These are phyloP conservation scores for Aphanoascus verrucosus DNA, from an alignment of 2,329 filamentous ascomycete genomes.

Conservation along the genomic window DNA sequence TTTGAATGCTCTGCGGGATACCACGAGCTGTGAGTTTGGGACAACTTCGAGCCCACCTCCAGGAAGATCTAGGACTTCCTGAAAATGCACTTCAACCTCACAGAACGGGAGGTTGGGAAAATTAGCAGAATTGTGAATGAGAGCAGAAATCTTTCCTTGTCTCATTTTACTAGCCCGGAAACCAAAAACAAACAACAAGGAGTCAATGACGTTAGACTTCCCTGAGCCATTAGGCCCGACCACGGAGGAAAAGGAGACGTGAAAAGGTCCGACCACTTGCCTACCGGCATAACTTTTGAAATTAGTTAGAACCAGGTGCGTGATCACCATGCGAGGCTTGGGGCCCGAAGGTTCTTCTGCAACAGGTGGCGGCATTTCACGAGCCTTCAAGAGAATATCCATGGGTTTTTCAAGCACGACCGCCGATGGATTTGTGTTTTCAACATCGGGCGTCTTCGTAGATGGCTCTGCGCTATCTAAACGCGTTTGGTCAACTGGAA, in stretches of 20 bases:
- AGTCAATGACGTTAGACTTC: slow-evolving; percentile 98
- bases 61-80: slow-evolving; percentile 83
- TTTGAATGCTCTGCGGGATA: slow-evolving; percentile 88
- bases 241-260: slow-evolving; percentile 92
- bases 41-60: slow-evolving; percentile 65
- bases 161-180: slow-evolving; percentile 99
- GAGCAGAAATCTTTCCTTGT: slow-evolving; percentile 92
- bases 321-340: slow-evolving; percentile 83
- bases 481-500: background rate
- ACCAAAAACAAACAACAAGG: slow-evolving; percentile 94
- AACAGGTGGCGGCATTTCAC: slow-evolving; percentile 53
- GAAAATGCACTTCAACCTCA: slow-evolving; percentile 93
- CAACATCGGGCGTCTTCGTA: slow-evolving; percentile 41
- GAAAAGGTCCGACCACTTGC: slow-evolving; percentile 93
- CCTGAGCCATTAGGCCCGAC: slow-evolving; percentile 96
- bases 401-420: slow-evolving; percentile 77
- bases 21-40: slow-evolving; percentile 71
- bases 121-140: slow-evolving; percentile 93
- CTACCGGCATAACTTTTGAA: slow-evolving; percentile 98
- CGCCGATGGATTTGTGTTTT: slow-evolving; percentile 64
- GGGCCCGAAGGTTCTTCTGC: slow-evolving; percentile 65
- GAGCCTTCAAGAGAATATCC: slow-evolving; percentile 84
- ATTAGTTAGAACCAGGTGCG: slow-evolving; percentile 81
- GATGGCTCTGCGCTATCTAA: slow-evolving; percentile 60
- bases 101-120: slow-evolving; percentile 78